Conservation (phyloP, 2,329 filamentous ascomycete genomes). For the Claviceps capensis region DNA sequence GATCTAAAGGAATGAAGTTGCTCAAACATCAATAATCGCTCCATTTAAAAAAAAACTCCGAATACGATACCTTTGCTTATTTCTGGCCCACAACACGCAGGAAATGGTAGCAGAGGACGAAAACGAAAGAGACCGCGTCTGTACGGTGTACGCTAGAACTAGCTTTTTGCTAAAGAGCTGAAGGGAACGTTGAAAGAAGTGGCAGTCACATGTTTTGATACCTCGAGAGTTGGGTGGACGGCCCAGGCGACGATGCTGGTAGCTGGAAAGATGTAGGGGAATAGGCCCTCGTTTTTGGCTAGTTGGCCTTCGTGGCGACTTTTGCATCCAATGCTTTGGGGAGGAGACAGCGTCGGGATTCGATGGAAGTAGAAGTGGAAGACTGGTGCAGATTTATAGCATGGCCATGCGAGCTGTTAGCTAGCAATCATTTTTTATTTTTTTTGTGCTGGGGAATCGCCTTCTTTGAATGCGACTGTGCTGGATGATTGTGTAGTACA, state of each 20-base stretch:
- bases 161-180: background rate
- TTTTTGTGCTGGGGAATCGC: background rate
- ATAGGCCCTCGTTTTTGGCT: background rate
- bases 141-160: background rate
- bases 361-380: background rate
- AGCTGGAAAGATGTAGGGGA: background rate
- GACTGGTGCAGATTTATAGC: constrained; percentile 5
- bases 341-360: background rate
- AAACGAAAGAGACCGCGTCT: background rate
- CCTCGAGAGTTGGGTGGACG: background rate
- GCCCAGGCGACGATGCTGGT: background rate
- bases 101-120: background rate
- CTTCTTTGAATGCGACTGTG: no score
- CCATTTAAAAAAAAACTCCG: background rate
- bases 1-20: constrained; percentile 30
- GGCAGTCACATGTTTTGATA: constrained; percentile 1
- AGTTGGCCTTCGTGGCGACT: background rate
- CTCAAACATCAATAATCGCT: background rate
- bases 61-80: background rate
- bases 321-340: background rate
- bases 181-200: background rate
- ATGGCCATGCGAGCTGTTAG: constrained; percentile 5
- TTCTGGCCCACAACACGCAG: background rate
- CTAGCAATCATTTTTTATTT: background rate
- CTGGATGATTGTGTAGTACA: no score